Evolutionary conservation across 768 basidiomycete species (phyloP), one percentile per base, ranked within the genome.

Genomic region (Stropharia rugosoannulata): DNA sequence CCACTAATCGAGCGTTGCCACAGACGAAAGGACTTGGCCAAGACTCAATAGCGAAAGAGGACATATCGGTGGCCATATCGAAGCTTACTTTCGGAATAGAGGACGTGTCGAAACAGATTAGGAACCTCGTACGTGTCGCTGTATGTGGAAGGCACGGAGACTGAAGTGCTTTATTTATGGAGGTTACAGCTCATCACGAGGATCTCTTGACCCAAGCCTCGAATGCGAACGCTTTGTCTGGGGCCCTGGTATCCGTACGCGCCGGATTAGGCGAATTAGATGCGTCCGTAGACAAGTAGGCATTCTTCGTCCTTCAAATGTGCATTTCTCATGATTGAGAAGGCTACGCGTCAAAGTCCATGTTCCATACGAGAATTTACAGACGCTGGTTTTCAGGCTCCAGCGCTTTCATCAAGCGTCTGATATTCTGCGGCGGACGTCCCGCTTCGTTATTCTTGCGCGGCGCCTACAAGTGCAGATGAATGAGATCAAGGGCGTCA

Each of bases 91-190:
- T 86, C 64, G 90, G 87, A 0, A 88, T 98, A 56, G 96, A 98
- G 39, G 95, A 98, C 69, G 86, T 96, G 16, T 86, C 88, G 25
- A 92, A 89, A 68, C 93, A 98, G 70, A 87, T 98, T 49, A 90
- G 90, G 71, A 79, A 77, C 45, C 76, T 96, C 70, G 94, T 95
- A 56, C 60, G 87, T 74, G 6, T 52, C 48, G 25, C 32, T 48
- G n/a, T 15, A 45, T 55, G 10, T 55, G 27, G 44, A 52, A 48
- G 0, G 27, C 46, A 42, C 36, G 25, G 16, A 36, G 60, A 44
- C 51, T 62, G 49, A 67, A 51, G 54, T 46, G 45, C 29, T 32
- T 40, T 52, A 5, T 56, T 53, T 40, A 35, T 64, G 59, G 60
- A 95, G 91, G 90, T 95, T 49, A 86, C 89, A 32, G 75, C 79